Evolutionary conservation across 768 basidiomycete genomes (phyloP), one percentile per base, ranked within the genome.

Genomic region (Tubosaeta brunneosetosa): DNA sequence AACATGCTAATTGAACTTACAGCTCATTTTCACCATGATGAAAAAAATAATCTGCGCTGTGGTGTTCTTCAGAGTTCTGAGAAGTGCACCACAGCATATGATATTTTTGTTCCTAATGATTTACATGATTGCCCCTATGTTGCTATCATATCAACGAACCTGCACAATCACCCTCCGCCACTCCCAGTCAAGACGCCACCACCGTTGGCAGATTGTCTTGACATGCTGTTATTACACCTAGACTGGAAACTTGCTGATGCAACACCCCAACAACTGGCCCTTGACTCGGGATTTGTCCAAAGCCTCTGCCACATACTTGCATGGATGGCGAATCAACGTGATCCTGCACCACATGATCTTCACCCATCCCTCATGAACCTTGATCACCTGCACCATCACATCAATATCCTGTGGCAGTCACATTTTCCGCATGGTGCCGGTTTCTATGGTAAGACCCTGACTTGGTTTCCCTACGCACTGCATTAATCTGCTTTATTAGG

Each of bases 201-300:
- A 6, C 41, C 4, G 22, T 29, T 53, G 3, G n/a, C 14, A 1
- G 7, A 42, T 32, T 52, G 38, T 8, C 22, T 52, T 11, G 3
- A 47, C 14, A 10, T 5, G 1, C 40, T 52, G 1, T 19, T 52
- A n/a, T 14, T 36, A 4, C n/a, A 7, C 2, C 46, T 53, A 2
- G 34, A 48, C 2, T 53, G 33, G 47, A 44, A 41, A 33, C 42
- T 53, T 4, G 41, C 52, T 37, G 47, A 53, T 44, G 41, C 42
- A 5, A 53, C 40, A 27, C 47, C 52, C 3, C 14, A 26, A 5
- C 17, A 16, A 16, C 40, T 53, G 0, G 9, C 14, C 2, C 47
- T 47, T 4, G 34, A 53, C 33, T 53, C 34, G 2, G 41, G 52
- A 34, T 53, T 53, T 22, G 25, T 44, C 16, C 33, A 48, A 0